These are phyloP conservation scores for Aspergillus incahuasiensis DNA, from an alignment of 495 filamentous ascomycete species.

Conservation along the genomic window DNA sequence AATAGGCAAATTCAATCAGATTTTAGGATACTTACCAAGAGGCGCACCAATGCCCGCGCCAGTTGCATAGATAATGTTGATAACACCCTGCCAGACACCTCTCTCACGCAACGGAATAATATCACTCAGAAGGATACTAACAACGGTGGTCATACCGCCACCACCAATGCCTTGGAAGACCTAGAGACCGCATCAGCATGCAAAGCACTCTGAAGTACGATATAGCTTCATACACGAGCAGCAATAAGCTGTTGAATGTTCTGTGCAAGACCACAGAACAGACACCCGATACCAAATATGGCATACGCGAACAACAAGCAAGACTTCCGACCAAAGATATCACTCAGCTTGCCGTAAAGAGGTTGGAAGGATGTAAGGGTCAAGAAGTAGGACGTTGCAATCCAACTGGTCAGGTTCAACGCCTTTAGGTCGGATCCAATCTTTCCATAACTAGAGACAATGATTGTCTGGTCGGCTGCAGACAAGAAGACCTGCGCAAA, in stretches of 20 bases:
- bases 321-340: constrained; percentile 80
- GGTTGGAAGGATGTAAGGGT: constrained; percentile 77
- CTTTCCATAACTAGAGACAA: constrained; percentile 71
- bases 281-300: constrained; percentile 68
- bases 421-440: constrained; percentile 79
- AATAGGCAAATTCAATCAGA: not conserved
- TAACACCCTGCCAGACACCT: constrained; percentile 75
- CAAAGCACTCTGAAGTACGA: not conserved
- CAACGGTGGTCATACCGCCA: constrained; percentile 80
- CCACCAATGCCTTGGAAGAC: constrained; percentile 72
- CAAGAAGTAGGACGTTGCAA: constrained; percentile 72
- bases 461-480: constrained; percentile 77
- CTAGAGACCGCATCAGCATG: constrained; percentile 13
- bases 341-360: constrained; percentile 70
- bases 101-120: constrained; percentile 70
- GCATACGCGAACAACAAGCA: constrained; percentile 69
- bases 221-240: constrained; percentile 42
- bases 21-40: constrained; percentile 43
- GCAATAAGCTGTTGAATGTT: constrained; percentile 68
- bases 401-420: constrained; percentile 77
- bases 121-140: constrained; percentile 73
- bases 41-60: constrained; percentile 71
- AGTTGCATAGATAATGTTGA: constrained; percentile 73
- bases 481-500: constrained; percentile 56
- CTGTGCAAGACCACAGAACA: constrained; percentile 67